Conservation (phyloP, 2,329 filamentous ascomycete genomes). For the Verticillium tricorpus region DNA sequence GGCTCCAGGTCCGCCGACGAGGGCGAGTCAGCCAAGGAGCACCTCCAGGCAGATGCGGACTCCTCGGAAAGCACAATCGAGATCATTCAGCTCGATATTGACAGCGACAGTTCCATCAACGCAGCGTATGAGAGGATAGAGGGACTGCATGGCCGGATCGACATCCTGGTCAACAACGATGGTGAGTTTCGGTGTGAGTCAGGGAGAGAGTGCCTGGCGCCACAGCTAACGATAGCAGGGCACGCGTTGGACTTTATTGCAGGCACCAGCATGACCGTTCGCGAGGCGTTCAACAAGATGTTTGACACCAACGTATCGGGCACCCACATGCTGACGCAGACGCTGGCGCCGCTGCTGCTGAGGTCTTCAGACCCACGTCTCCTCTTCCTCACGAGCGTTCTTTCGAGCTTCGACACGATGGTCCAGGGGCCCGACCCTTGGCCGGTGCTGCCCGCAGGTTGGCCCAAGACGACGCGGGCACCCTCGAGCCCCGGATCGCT, state of each 20-base stretch:
- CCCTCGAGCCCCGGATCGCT: constrained; percentile 3
- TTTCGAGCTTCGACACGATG: background rate
- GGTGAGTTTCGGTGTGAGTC: constrained; percentile 11
- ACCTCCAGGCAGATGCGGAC: constrained; percentile 34
- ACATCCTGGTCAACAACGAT: constrained; percentile 29
- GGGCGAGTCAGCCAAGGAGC: constrained; percentile 39
- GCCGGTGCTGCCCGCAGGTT: constrained; percentile 22
- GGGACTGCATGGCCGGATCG: constrained; percentile 20
- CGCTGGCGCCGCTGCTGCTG: constrained; percentile 36
- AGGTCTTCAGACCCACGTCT: constrained; percentile 36
- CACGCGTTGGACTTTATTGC: background rate
- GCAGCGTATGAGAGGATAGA: constrained; percentile 21
- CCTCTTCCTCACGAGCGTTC: constrained; percentile 39
- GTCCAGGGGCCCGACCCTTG: constrained; percentile 30
- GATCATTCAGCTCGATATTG: constrained; percentile 47
- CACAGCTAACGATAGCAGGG: background rate
- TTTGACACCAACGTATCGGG: constrained; percentile 48
- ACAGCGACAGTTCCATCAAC: constrained; percentile 40
- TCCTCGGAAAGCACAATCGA: constrained; percentile 35
- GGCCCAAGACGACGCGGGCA: constrained; percentile 34
- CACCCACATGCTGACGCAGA: constrained; percentile 30
- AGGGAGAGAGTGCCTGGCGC: background rate
- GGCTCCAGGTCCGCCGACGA: constrained; percentile 48
- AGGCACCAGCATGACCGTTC: constrained; percentile 15
- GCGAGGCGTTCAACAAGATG: constrained; percentile 38